These are phyloP conservation scores for Calonectria montana DNA, from an alignment of 2,329 filamentous ascomycete species.

Conservation along the genomic window DNA sequence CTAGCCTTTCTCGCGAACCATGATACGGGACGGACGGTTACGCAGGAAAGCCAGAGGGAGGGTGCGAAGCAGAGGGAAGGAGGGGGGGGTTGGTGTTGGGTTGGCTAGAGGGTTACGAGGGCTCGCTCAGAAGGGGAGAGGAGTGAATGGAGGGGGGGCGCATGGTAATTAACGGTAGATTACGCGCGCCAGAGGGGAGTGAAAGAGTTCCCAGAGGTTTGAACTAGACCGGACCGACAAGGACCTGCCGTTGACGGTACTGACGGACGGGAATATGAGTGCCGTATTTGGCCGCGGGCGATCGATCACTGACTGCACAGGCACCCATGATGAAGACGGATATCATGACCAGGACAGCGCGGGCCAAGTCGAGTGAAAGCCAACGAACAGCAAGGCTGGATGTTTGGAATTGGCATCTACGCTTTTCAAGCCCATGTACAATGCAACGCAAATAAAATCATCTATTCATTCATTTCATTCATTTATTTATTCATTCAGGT, in stretches of 20 bases:
- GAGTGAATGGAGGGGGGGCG: background rate
- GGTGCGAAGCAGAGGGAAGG: background rate
- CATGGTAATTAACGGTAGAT: conserved; percentile 17
- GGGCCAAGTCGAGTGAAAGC: background rate
- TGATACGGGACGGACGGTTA: conserved; percentile 6
- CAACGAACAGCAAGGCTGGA: background rate
- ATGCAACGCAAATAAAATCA: background rate
- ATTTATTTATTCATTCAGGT: background rate
- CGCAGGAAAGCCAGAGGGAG: background rate
- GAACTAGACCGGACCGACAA: conserved; percentile 8
- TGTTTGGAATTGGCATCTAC: background rate
- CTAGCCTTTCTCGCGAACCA: conserved; percentile 1
- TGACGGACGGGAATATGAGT: background rate
- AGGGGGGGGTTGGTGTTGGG: background rate
- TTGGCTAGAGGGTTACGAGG: no score
- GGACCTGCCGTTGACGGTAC: background rate
- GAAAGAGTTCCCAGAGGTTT: background rate
- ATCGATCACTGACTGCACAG: background rate
- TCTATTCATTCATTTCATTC: background rate
- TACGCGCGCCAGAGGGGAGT: conserved; percentile 9
- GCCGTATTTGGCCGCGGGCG: background rate
- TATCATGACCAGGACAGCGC: background rate
- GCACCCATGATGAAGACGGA: background rate
- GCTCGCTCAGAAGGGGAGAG: background rate
- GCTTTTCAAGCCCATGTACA: no score